Evolutionary conservation across 176 grass and related monocot species (phyloP), one percentile per base, ranked within the genome.

Genomic region (Oryza officinalis): DNA sequence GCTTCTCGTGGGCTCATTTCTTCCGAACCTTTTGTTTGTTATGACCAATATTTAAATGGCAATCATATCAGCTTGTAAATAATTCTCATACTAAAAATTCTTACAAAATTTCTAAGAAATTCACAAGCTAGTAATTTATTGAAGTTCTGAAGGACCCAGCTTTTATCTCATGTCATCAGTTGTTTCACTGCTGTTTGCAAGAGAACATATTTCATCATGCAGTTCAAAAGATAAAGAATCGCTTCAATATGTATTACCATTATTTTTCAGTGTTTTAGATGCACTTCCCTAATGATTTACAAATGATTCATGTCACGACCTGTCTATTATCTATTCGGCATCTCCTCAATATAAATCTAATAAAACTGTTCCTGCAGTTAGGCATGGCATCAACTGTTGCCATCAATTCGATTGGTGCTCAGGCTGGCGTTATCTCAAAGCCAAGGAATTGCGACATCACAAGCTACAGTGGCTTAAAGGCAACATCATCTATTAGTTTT

Each of bases 321-420:
- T 57, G 2, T 67, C 6, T 74, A 32, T 66, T 28, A 28, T 67
- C 28, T 61, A 25, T 25, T 10, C 9, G 22, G 23, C 23, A 23
- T 20, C 15, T 3, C 3, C 11, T 63, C 3, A 10, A 54, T 81
- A 41, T 9, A 52, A 41, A 75, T 74, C 28, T 87, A 27, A 79
- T 9, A 0, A 7, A 70, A 27, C 6, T 75, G 47, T 64, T 83
- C 8, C 63, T 52, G 20, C 80, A 80, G 82, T 69, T 5, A 27
- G 84, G 31, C n/a, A 90, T 90, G 89, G 69, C 75, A 22, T 54
- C 90, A 47, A 18, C 66, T 61, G 23, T 85, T 77, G 32, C 82
- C 68, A 82, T 88, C 73, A 79, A 23, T 73, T 85, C 77, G 17
- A 52, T 85, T 0, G 46, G 80, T 30, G 40, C 87, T 65, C 89